Percentiles rank a stretch among this genome's conserved stretches.
These are phyloP conservation scores for Karstenula rhodostoma DNA, from an alignment of 2,329 filamentous ascomycete species.

Conservation along the genomic window DNA sequence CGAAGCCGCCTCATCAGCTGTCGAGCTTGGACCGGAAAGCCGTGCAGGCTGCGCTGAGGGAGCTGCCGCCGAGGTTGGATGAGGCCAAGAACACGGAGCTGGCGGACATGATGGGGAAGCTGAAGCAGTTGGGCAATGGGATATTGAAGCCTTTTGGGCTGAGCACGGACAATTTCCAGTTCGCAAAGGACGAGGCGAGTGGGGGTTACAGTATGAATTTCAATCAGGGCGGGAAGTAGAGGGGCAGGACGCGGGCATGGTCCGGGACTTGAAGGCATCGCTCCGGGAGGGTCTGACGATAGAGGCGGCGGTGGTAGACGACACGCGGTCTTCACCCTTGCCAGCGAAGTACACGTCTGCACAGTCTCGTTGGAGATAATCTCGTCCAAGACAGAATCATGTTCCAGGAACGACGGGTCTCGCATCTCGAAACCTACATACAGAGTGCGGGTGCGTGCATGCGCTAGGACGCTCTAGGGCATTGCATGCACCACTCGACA, in stretches of 20 bases:
- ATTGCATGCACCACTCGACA: neutral
- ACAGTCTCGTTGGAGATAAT: neutral
- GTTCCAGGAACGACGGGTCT: neutral
- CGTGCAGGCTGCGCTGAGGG: conserved; percentile 70
- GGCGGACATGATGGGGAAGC: conserved; percentile 96
- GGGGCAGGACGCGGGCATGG: neutral
- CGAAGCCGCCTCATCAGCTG: conserved; percentile 65
- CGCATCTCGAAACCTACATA: neutral
- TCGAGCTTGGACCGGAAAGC: conserved; percentile 71
- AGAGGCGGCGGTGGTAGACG: neutral
- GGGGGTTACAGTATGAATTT: conserved; percentile 98
- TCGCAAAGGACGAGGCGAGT: conserved; percentile 86
- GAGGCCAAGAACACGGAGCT: conserved; percentile 86
- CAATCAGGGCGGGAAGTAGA: conserved; percentile 51
- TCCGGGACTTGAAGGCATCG: neutral
- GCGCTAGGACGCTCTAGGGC: neutral
- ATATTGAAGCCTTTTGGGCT: conserved; percentile 92
- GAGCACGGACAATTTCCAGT: conserved; percentile 93
- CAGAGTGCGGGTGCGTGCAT: neutral
- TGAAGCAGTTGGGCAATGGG: conserved; percentile 91
- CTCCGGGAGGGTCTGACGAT: neutral
- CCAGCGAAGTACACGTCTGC: too few species aligned
- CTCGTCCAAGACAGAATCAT: neutral
- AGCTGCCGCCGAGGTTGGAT: conserved; percentile 74
- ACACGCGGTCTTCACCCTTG: neutral